phyloP scores from a whole-genome alignment of 305 asterid species.

The Euphrasia arctica region DNA sequence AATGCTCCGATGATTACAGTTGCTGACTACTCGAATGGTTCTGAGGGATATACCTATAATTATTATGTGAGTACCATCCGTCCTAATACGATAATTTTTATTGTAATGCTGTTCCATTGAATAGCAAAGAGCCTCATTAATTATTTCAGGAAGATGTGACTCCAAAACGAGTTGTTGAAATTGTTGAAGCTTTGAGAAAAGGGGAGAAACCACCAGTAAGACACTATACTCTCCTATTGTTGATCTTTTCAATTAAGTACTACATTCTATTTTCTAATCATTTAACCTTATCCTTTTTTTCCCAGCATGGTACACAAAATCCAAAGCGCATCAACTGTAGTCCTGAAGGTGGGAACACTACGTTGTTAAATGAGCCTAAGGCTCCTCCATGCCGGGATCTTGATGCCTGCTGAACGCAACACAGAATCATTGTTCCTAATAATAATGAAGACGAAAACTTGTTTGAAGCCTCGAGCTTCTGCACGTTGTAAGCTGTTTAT shows the following conservation, averaged over 20 bases:
- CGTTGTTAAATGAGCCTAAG: slow-evolving; percentile 87
- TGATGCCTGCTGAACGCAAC: slow-evolving; percentile 75
- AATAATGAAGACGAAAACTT: slow-evolving; percentile 36
- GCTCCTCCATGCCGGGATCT: slow-evolving; percentile 95
- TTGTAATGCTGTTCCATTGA: background rate
- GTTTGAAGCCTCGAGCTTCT: slow-evolving; percentile 41
- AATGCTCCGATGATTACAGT: slow-evolving; percentile 99
- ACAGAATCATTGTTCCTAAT: slow-evolving; percentile 31
- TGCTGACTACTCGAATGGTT: slow-evolving; percentile 96
- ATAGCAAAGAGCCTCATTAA: slow-evolving; percentile 11
- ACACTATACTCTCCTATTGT: background rate
- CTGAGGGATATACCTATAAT: slow-evolving; percentile 84
- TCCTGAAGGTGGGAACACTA: slow-evolving; percentile 90
- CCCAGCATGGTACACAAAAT: slow-evolving; percentile 92
- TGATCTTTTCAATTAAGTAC: background rate
- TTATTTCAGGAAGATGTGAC: slow-evolving; percentile 84
- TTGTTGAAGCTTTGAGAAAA: slow-evolving; percentile 82
- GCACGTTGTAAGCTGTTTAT: slow-evolving; percentile 35
- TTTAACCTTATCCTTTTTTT: slow-evolving; percentile 2
- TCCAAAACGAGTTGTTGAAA: slow-evolving; percentile 82
- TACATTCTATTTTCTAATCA: background rate
- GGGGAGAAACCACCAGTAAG: slow-evolving; percentile 98
- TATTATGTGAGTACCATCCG: slow-evolving; percentile 61
- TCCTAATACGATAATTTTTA: background rate
- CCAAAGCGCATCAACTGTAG: slow-evolving; percentile 69